Evolutionary conservation across 179 eudicot species (phyloP).

Genomic region (Spergularia azorica): DNA sequence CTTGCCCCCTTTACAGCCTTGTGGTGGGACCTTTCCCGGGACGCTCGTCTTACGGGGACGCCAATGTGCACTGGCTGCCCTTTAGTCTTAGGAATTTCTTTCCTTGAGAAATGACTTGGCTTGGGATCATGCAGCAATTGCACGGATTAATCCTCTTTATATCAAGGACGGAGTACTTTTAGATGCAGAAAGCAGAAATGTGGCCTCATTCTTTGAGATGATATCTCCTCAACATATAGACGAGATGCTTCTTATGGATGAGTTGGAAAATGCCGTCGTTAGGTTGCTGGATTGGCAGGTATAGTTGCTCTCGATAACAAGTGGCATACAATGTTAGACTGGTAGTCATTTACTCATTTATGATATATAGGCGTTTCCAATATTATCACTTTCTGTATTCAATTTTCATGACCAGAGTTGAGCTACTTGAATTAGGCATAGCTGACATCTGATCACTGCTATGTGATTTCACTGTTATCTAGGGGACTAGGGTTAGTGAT

Average conservation of each 20-base stretch:
- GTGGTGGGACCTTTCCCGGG: no score
- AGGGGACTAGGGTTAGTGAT: not conserved
- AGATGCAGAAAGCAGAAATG: constrained; percentile 52
- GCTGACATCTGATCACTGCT: not conserved
- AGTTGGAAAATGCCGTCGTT: constrained; percentile 58
- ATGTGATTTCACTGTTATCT: not conserved
- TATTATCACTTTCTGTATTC: not conserved
- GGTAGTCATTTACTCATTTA: not conserved
- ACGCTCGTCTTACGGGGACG: no score
- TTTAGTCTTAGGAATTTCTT: no score
- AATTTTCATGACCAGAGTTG: not conserved
- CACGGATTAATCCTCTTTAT: constrained; percentile 70
- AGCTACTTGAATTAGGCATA: not conserved
- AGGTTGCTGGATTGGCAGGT: constrained; percentile 94
- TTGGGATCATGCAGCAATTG: constrained; percentile 64
- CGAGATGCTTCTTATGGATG: constrained; percentile 47
- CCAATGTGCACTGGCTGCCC: no score
- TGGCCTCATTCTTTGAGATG: constrained; percentile 68
- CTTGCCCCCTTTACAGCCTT: no score
- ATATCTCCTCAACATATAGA: constrained; percentile 73
- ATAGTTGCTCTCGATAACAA: not conserved
- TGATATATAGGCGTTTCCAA: not conserved
- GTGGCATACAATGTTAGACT: not conserved
- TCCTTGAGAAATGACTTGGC: constrained; percentile 8
- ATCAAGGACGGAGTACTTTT: constrained; percentile 58